Evolutionary conservation across 768 basidiomycete species (phyloP), one percentile per base, ranked within the genome.

Genomic region (Tulasnella calospora): DNA sequence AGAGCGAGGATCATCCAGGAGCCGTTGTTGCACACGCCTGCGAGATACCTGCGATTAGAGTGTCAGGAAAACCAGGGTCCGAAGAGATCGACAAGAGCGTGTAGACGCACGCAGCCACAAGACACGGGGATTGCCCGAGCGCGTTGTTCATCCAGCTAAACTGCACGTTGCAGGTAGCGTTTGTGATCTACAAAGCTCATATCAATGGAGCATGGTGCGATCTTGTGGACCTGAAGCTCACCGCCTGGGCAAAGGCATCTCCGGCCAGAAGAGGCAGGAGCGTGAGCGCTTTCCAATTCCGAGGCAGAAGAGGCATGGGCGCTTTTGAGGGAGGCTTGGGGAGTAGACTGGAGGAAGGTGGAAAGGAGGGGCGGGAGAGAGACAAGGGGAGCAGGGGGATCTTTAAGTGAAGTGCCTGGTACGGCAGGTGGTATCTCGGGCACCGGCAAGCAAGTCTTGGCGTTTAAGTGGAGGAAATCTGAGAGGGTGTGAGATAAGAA

Each of bases 101-200:
- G 36, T 13, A 7, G 35, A 71, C 57, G 17, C 36, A 77, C 55
- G 76, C 76, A 9, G 76, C 36, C 7, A 77, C 76, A 36, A 77
- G 67, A 36, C 76, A 77, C 17, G 76, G 76, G 40, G 38, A 38
- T 73, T 77, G 76, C 4, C 71, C 57, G n/a, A 13, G 10, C 3
- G 10, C 40, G 69, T 77, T 77, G 15, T 67, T 77, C 76, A 77
- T 77, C 76, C 67, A 77, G 23, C 23, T 12, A n/a, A 51, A 69
- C n/a, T 35, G 33, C 7, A 21, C 51, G 30, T 21, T 23, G 35
- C 74, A 75, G 9, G 67, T 77, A 13, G 38, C 67, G 67, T 77
- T 71, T 35, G 76, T 77, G 40, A 73, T 23, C 71, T 73, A 35
- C 23, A 67, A 35, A 27, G 30, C 13, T 67, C 13, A 1, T 35